Evolutionary conservation across 768 basidiomycete genomes (phyloP).

Genomic region (Serendipita vermifera): DNA sequence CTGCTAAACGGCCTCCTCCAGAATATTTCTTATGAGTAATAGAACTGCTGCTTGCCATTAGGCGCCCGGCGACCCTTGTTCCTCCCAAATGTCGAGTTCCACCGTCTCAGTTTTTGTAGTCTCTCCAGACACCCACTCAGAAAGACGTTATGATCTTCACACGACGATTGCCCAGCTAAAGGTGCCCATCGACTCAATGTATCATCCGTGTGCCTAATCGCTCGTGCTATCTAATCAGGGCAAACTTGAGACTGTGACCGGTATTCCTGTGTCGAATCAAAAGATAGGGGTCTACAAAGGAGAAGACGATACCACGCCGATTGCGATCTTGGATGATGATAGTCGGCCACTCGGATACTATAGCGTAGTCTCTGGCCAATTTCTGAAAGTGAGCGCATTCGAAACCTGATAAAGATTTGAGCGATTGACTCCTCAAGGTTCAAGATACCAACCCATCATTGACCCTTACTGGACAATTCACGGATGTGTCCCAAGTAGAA

Average conservation of each 20-base stretch:
- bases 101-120: constrained; percentile 60
- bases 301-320: constrained; percentile 31
- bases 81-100: not conserved
- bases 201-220: constrained; percentile 12
- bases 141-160: constrained; percentile 69
- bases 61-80: not conserved
- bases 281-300: constrained; percentile 48
- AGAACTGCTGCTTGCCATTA: not conserved
- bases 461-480: constrained; percentile 67
- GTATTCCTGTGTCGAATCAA: constrained; percentile 67
- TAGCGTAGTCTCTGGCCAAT: constrained; percentile 60
- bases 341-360: constrained; percentile 58
- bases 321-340: constrained; percentile 54
- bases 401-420: too few relatives aligned
- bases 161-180: constrained; percentile 70
- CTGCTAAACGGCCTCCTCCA: constrained; percentile 71
- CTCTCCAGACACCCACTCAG: constrained; percentile 82
- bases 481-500: constrained; percentile 74
- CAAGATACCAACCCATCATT: constrained; percentile 62
- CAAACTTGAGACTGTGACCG: constrained; percentile 86
- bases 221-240: constrained; percentile 28
- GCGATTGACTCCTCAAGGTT: constrained; percentile 32
- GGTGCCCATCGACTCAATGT: constrained; percentile 29
- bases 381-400: constrained; percentile 50
- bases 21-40: constrained; percentile 60